A percentile compares a stretch with the other conserved stretches of the same genome.
These are phyloP conservation scores for Termitomyces sp. DNA, from an alignment of 1,284 basidiomycete genomes.

Conservation along the genomic window DNA sequence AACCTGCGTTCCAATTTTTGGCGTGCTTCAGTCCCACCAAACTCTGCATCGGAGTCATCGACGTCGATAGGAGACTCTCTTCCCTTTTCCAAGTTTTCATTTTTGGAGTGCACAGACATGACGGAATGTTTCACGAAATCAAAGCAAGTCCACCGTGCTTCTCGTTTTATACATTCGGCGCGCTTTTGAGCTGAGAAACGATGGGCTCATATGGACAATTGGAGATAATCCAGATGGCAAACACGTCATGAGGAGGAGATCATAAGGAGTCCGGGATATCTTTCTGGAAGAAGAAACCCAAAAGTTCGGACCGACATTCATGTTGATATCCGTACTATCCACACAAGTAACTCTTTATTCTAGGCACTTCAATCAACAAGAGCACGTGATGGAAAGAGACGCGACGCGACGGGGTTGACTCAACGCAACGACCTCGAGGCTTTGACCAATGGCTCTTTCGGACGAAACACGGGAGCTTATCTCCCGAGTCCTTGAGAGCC, in stretches of 20 bases:
- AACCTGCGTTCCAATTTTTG: conserved; percentile 45
- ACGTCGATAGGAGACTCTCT: conserved; percentile 1
- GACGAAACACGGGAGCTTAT: conserved; percentile 27
- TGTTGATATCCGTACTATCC: too few species aligned
- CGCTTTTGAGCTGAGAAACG: background rate
- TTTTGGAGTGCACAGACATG: conserved; percentile 15
- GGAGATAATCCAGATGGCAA: background rate
- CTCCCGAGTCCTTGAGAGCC: conserved; percentile 28
- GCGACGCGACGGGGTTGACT: conserved; percentile 9
- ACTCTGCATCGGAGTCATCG: conserved; percentile 23
- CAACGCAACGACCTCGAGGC: conserved; percentile 3
- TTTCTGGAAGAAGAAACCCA: too few species aligned
- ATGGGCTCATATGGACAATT: background rate
- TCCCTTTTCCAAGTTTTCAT: conserved; percentile 12
- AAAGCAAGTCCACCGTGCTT: background rate
- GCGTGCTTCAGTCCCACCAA: conserved; percentile 37
- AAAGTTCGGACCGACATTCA: too few species aligned
- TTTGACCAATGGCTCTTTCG: conserved; percentile 8
- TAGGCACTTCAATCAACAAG: conserved; percentile 4
- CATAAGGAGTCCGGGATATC: too few species aligned
- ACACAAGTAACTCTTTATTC: too few species aligned
- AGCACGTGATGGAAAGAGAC: conserved; percentile 5
- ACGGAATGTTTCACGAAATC: background rate
- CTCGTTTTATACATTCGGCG: background rate
- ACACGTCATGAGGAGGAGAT: too few species aligned